Percentiles rank a stretch among this genome's conserved stretches.
These are phyloP conservation scores for Geum urbanum DNA, from an alignment of 306 rosid genomes.

Conservation along the genomic window DNA sequence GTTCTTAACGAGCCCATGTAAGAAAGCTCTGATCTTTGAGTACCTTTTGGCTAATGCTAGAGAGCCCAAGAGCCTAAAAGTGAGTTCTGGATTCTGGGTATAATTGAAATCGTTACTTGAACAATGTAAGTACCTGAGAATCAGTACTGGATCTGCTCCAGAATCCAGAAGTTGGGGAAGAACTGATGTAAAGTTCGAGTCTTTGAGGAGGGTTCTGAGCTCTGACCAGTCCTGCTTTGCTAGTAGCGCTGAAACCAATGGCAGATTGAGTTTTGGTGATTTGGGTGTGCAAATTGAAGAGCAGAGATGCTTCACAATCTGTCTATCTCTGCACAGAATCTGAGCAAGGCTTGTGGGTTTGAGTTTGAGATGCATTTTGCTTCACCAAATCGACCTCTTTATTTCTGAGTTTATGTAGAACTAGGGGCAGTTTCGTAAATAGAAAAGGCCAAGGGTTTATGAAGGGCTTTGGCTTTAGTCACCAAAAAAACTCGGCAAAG, in stretches of 20 bases:
- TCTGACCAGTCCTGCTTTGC: constrained; percentile 65
- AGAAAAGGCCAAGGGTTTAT: constrained; percentile 47
- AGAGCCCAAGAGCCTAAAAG: constrained; percentile 43
- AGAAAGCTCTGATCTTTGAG: constrained; percentile 52
- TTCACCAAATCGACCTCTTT: background rate
- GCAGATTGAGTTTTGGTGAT: constrained; percentile 30
- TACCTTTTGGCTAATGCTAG: constrained; percentile 44
- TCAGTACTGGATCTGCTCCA: constrained; percentile 49
- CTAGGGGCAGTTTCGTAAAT: constrained; percentile 29
- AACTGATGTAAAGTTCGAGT: constrained; percentile 33
- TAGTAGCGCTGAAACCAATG: constrained; percentile 44
- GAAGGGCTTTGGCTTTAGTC: constrained; percentile 55
- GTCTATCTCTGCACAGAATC: background rate
- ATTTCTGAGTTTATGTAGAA: background rate
- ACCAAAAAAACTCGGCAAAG: background rate
- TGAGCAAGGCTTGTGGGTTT: background rate
- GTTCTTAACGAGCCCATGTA: constrained; percentile 50
- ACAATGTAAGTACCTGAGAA: constrained; percentile 64
- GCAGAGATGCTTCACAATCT: constrained; percentile 10
- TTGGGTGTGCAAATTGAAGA: constrained; percentile 8
- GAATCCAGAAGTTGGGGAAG: constrained; percentile 48
- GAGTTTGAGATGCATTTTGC: background rate
- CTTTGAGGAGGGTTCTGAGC: constrained; percentile 49
- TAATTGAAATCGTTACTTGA: constrained; percentile 48
- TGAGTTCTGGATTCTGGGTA: constrained; percentile 43